These are phyloP conservation scores for Tolypocladium pustulatum DNA, from an alignment of 2,329 filamentous ascomycete genomes.

Conservation along the genomic window DNA sequence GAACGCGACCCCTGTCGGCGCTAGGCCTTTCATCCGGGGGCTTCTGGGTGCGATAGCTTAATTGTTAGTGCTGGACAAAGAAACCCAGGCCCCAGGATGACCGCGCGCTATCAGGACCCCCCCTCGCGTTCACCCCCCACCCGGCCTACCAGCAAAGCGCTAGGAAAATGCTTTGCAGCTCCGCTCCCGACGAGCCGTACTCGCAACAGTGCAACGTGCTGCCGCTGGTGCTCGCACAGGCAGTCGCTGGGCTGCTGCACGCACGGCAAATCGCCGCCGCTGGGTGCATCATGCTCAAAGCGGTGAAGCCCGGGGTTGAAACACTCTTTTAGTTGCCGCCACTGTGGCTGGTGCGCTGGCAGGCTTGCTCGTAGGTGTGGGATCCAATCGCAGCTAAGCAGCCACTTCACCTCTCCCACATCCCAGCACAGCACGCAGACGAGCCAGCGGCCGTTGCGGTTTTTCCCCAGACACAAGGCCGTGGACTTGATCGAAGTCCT, in stretches of 20 bases:
- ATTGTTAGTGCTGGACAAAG: slow-evolving; percentile 2
- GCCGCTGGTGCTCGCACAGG: no score
- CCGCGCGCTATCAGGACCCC: not conserved
- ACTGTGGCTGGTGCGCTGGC: slow-evolving; percentile 5
- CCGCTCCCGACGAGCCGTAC: no score
- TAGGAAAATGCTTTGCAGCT: not conserved
- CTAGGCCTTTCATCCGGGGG: not conserved
- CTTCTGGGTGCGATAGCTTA: slow-evolving; percentile 1
- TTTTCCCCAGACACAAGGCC: no score
- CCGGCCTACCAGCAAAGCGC: not conserved
- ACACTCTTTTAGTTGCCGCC: no score
- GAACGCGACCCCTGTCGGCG: slow-evolving; percentile 3
- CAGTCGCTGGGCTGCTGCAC: not conserved
- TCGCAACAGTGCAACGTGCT: no score
- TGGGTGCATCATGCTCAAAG: not conserved
- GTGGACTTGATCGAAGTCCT: no score
- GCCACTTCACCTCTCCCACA: not conserved
- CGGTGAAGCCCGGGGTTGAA: not conserved
- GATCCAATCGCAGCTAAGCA: not conserved
- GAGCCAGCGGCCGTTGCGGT: no score
- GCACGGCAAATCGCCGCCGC: not conserved
- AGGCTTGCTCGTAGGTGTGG: not conserved
- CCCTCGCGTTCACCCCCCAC: not conserved
- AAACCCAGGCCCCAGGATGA: not conserved
- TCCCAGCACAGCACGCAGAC: no score